Base-by-base conservation (phyloP, 2,329 filamentous ascomycete species). In the Microcera coccophila region DNA sequence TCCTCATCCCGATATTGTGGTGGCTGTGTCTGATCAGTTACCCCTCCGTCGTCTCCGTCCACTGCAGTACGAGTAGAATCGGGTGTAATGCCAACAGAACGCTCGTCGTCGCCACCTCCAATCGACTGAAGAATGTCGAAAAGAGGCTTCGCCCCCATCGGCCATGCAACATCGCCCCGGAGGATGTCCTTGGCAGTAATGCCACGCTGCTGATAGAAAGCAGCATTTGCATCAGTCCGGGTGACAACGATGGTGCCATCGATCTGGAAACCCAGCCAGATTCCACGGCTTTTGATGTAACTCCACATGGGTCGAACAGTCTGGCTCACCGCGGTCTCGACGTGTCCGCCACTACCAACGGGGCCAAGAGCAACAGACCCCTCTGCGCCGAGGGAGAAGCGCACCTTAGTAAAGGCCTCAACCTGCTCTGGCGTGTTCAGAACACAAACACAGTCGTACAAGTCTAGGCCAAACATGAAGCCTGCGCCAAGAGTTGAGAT, bases 231-330 rank as follows among this genome's bases (percentile, higher is more conserved):
- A 52, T 90, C 87, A 0, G 75, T 79, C 17, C 87, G 76, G 57
- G 87, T 83, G 38, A 90, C 81, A 32, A 91, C 73, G 15, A 91
- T 75, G 0, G 87, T 90, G 2, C 87, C 87, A 53, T 91, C 87
- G n/a, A 90, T 73, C 51, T 89, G 84, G 0, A 90, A 76, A 11
- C 87, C 85, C 1, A 84, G 85, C 61, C 90, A 91, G 44, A 91
- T 76, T 1, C 88, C 87, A 22, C 86, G 76, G 49, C 81, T 86
- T 69, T 91, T 91, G 64, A 90, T 78, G 60, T 93, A 93, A 21
- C 82, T 89, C 74, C 84, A 91, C 5, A 90, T 75, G 0, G 87
- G 86, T 20, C 79, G 73, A 51, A 48, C 58, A 0, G 58, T 60
- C 49, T 55, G 57, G 35, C 54, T 57, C 1, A 62, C 46, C 0